Evolutionary conservation across 495 filamentous ascomycete genomes (phyloP), one percentile per base, ranked within the genome.

Genomic region (Aspergillus saccharolyticus): DNA sequence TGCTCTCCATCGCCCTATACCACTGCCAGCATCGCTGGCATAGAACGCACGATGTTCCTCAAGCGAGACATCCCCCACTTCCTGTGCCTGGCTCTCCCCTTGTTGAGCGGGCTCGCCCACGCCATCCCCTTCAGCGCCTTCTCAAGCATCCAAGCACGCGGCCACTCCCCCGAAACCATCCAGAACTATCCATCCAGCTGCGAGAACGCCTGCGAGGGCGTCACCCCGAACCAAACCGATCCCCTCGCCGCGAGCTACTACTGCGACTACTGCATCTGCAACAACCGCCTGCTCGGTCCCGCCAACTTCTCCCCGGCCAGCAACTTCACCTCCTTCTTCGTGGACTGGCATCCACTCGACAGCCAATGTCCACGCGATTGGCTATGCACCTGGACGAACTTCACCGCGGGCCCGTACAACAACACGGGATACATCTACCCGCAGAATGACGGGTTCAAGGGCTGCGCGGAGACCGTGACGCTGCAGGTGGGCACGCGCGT

Each of bases 401-500:
- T 4, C 17, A 20, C 18, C n/a, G 19, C 44, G 8, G 19, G 19
- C 5, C 44, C 44, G 4, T 50, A 22, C 47, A 17, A 17, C 47
- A 30, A 28, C 47, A 30, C 47, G 1, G 14, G 2, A 4, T 20
- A 47, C 19, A 8, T 17, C 17, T 50, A 30, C 47, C 47, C 47
- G 1, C 47, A 16, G 15, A 50, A 50, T n/a, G 14, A 17, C 9
- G 47, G 47, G 16, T 50, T 50, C 47, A 50, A 50, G 47, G 47
- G 47, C 9, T 50, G 47, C 17, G 3, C 22, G 24, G n/a, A 30
- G 22, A 16, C 22, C 14, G 47, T 16, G 2, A 50, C 15, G 14
- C 12, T 18, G 15, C 1, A 16, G 1, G 22, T 30, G 18, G 47
- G 47, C 15, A 30, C 4, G 7, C 28, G 6, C 4, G 45, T 85